Base-by-base conservation (phyloP, 2,329 filamentous ascomycete genomes). In the Cryphonectria naterciae region DNA sequence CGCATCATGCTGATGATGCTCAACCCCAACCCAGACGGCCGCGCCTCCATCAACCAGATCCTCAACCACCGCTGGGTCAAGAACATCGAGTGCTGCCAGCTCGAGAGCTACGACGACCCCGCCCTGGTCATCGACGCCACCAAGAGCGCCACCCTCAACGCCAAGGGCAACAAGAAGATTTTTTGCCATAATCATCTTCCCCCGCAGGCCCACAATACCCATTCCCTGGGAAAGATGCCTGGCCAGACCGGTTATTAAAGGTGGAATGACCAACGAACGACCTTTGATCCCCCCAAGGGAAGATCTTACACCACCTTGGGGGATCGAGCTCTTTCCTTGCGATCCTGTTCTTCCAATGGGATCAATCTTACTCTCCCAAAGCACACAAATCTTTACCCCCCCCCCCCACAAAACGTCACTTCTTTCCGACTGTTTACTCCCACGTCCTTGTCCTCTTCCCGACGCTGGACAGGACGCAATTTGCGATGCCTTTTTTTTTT, bases 1-100 rank as follows among this genome's bases (percentile, higher is more conserved):
- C 89, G 91, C 15, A 82, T 97, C 5, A 81, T 97, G 15, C 82
- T 96, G 66, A 90, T 88, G 78, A 97, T 97, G 94, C 85, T 97
- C 43, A 90, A 97, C 79, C 93, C 94, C 0, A 84, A 94, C 74
- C 93, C 94, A 0, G 80, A 82, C 10, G 89, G 89, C 78, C 91
- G 94, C 58, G 89, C 92, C 75, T 88, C 85, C 39, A 92, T 96
- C 66, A 81, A 86, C 8, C 88, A 93, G 1, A 89, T 93, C 1
- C 82, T 94, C 68, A 89, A 86, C 73, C 89, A 92, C 75, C 85
- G 90, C n/a, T 94, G 90, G 86, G 83, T 96, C 76, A 91, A 88
- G 82, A 87, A 86, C 67, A 88, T 94, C 56, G 92, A 95, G 75
- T 96, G 93, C 81, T 97, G 93, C 79, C 91, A 93, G 75, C 81